These are phyloP conservation scores for Batkoa obscura DNA, from an alignment of 371 early-diverging fungal genomes.

Conservation along the genomic window DNA sequence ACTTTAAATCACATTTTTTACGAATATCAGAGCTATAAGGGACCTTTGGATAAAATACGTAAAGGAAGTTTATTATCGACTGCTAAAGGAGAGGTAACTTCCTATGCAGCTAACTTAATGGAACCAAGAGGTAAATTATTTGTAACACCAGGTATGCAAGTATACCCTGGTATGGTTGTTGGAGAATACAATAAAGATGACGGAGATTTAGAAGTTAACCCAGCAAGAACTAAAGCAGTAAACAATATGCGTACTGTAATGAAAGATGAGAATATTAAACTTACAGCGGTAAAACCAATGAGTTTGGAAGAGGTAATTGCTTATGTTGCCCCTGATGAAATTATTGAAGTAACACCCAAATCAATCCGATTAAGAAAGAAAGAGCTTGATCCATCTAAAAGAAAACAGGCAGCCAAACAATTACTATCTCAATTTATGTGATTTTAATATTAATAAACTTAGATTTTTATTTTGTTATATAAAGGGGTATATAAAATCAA, in stretches of 20 bases:
- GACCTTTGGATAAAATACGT: constrained; percentile 38
- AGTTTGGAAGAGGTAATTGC: constrained; percentile 52
- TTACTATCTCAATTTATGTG: no score
- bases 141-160: constrained; percentile 39
- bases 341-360: constrained; percentile 54
- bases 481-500: no score
- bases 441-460: no score
- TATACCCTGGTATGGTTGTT: constrained; percentile 64
- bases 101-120: constrained; percentile 43
- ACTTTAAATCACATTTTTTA: constrained; percentile 48
- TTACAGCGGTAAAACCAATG: constrained; percentile 39
- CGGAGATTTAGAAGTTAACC: constrained; percentile 55
- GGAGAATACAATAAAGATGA: constrained; percentile 45
- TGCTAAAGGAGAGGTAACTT: constrained; percentile 37
- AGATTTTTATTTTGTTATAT: no score
- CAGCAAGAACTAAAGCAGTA: constrained; percentile 48
- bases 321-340: constrained; percentile 55
- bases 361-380: constrained; percentile 47
- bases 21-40: constrained; percentile 41
- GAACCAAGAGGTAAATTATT: constrained; percentile 60
- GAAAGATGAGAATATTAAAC: constrained; percentile 47
- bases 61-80: constrained; percentile 50
- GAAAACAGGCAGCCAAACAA: constrained; percentile 20
- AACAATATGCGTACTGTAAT: constrained; percentile 49
- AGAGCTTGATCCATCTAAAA: constrained; percentile 33